Evolutionary conservation across 176 grass and related monocot genomes (phyloP).

Genomic region (Alloteropsis semialata): DNA sequence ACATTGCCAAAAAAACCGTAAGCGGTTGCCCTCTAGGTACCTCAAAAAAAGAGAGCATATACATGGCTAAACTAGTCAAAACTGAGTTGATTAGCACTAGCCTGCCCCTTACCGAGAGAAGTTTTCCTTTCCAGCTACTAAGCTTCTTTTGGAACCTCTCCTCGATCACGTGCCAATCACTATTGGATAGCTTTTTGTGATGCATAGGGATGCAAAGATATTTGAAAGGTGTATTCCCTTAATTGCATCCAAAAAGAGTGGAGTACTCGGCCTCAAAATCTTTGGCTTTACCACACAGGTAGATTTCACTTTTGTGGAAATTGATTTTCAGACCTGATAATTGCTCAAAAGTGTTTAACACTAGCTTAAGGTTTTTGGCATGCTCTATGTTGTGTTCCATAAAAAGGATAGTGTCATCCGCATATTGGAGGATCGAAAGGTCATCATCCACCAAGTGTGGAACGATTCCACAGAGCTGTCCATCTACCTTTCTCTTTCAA

Average conservation of each 20-base stretch:
- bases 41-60: too few relatives aligned
- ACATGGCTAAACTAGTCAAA: not conserved
- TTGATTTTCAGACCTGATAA: not conserved
- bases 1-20: not conserved
- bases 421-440: too few relatives aligned
- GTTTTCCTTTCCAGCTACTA: not conserved
- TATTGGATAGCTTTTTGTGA: not conserved
- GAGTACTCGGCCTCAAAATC: not conserved
- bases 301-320: not conserved
- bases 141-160: not conserved
- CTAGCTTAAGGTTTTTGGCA: not conserved
- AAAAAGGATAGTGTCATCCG: not conserved
- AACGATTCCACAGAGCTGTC: not conserved
- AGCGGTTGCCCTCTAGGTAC: too few relatives aligned
- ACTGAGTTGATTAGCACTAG: too few relatives aligned
- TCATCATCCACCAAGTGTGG: not conserved
- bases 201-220: not conserved
- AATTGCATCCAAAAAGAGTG: not conserved
- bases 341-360: not conserved
- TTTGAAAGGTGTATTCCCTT: not conserved
- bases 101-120: not conserved
- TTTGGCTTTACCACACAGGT: not conserved
- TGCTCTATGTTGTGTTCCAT: not conserved
- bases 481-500: not conserved
- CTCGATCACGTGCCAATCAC: not conserved